Evolutionary conservation across 495 filamentous ascomycete species (phyloP).

Genomic region (Amorphotheca resinae): DNA sequence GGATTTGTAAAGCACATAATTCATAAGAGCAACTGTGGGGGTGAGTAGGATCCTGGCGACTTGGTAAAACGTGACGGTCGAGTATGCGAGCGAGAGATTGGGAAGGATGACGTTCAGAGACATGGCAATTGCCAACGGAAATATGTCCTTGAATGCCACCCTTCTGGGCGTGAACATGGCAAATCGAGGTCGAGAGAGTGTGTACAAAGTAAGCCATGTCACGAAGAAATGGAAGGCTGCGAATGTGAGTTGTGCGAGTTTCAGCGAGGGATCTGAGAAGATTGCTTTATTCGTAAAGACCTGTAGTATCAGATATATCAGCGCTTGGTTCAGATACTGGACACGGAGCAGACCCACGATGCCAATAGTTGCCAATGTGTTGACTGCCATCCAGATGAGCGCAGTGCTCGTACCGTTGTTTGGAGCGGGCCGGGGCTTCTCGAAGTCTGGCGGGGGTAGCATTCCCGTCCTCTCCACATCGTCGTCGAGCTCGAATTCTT

Average conservation of each 20-base stretch:
- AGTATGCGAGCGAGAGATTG: conserved; percentile 59
- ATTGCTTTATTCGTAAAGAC: conserved; percentile 71
- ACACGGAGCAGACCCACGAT: conserved; percentile 40
- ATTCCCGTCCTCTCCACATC: conserved; percentile 18
- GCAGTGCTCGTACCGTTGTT: conserved; percentile 20
- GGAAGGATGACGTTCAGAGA: conserved; percentile 62
- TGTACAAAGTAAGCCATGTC: conserved; percentile 52
- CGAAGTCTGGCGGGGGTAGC: conserved; percentile 9
- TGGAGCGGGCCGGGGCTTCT: neutral
- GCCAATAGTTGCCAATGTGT: conserved; percentile 48
- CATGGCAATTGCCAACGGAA: conserved; percentile 56
- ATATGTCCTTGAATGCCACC: conserved; percentile 41
- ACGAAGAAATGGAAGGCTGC: conserved; percentile 63
- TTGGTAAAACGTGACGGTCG: conserved; percentile 64
- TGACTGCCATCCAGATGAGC: conserved; percentile 43
- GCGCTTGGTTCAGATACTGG: too few relatives aligned
- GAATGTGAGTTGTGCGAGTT: conserved; percentile 55
- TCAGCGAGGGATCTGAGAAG: conserved; percentile 53
- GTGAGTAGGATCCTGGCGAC: conserved; percentile 60
- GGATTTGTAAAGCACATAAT: conserved; percentile 49
- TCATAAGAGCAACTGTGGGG: conserved; percentile 53
- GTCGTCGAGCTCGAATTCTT: conserved; percentile 14
- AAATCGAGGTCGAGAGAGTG: conserved; percentile 48
- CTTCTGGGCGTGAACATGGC: conserved; percentile 47
- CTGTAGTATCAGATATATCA: conserved; percentile 26